phyloP scores from a whole-genome alignment of 2,329 filamentous ascomycete genomes.

The Neoscytalidium dimidiatum region DNA sequence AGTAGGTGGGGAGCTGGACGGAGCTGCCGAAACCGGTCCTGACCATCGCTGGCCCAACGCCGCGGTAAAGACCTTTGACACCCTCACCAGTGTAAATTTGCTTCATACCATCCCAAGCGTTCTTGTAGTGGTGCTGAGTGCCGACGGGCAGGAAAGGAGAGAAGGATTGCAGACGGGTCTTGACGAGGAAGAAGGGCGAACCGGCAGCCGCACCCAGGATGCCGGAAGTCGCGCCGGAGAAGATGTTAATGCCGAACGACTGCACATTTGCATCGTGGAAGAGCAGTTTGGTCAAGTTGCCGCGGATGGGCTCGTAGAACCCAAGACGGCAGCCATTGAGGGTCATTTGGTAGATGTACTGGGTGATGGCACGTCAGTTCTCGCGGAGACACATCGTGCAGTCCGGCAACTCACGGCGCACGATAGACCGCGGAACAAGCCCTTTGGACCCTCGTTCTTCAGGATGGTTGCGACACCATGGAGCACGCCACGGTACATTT shows the following conservation, averaged over 20 bases:
- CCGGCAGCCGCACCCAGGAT: conserved; percentile 90
- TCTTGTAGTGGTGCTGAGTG: conserved; percentile 92
- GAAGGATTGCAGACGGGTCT: conserved; percentile 92
- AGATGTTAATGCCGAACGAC: conserved; percentile 87
- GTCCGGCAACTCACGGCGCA: conserved; percentile 62
- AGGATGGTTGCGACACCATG: conserved; percentile 90
- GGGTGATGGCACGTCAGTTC: conserved; percentile 21
- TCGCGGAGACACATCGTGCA: conserved; percentile 3
- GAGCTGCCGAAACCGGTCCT: conserved; percentile 93
- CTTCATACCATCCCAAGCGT: conserved; percentile 77
- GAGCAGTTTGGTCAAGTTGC: conserved; percentile 66
- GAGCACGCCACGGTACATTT: conserved; percentile 86
- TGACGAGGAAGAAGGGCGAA: conserved; percentile 96
- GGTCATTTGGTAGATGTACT: conserved; percentile 93
- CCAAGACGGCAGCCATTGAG: conserved; percentile 95
- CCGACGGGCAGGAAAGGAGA: conserved; percentile 91
- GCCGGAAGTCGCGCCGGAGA: conserved; percentile 85
- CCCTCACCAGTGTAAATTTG: conserved; percentile 81
- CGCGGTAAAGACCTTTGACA: conserved; percentile 79
- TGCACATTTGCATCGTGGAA: conserved; percentile 75
- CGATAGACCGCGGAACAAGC: conserved; percentile 85
- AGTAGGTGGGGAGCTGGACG: conserved; percentile 96
- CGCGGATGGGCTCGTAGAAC: conserved; percentile 95
- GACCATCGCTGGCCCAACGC: conserved; percentile 91
- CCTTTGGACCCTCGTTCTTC: conserved; percentile 82